Evolutionary conservation across 768 basidiomycete genomes (phyloP).

Genomic region (Serendipita sp.): DNA sequence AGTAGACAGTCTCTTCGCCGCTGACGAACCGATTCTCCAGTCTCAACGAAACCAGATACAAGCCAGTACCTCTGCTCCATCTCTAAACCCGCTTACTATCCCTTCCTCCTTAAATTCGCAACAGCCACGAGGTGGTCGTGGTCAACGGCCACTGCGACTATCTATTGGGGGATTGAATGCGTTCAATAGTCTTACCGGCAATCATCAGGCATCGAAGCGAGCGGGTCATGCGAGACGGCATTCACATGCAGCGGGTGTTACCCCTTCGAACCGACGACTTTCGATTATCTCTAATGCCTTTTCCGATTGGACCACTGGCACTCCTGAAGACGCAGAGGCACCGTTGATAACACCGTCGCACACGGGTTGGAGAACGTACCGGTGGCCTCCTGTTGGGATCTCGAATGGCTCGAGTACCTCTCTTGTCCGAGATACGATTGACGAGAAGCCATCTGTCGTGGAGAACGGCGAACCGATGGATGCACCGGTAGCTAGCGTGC

Average conservation of each 20-base stretch:
- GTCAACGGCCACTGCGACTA: not conserved
- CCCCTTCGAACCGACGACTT: not conserved
- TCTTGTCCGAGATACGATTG: too few relatives aligned
- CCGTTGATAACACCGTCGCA: slow-evolving; percentile 1
- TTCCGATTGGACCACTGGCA: not conserved
- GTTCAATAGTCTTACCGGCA: not conserved
- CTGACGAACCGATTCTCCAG: not conserved
- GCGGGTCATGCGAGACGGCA: not conserved
- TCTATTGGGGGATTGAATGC: not conserved
- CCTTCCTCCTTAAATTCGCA: not conserved
- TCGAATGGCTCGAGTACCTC: not conserved
- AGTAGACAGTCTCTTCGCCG: not conserved
- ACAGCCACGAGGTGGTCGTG: not conserved
- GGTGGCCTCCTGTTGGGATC: not conserved
- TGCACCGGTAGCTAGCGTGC: not conserved
- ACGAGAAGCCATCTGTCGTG: too few relatives aligned
- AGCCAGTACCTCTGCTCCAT: not conserved
- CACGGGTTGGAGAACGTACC: slow-evolving; percentile 1
- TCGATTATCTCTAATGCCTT: not conserved
- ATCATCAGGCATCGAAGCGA: not conserved
- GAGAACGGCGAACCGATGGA: not conserved
- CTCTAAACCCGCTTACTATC: not conserved
- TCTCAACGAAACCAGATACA: not conserved
- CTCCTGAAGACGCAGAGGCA: not conserved
- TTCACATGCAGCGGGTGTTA: not conserved